Base-by-base conservation (phyloP, 306 rosid genomes). In the Hippophae rhamnoides region DNA sequence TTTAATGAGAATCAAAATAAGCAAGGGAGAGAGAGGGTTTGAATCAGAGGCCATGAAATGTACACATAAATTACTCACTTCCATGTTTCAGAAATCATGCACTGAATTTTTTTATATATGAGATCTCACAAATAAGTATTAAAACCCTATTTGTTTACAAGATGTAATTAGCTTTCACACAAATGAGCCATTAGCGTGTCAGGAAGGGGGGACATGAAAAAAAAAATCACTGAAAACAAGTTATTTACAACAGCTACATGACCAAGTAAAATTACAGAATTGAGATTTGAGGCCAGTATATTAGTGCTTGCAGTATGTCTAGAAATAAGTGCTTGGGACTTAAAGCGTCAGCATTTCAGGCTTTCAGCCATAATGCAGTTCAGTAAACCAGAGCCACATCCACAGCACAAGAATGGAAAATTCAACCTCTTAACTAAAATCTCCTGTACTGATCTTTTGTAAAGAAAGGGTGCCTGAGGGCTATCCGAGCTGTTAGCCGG, bases 391-490 rank as follows among this genome's bases (percentile, higher is more conserved):
- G 58, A 60, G 41, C 8, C 44, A 52, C 57, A n/a, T 7, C 46
- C 54, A 51, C 45, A 8, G 4, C 12, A 8, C 43, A 11, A 51
- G 46, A 59, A 56, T 47, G 55, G 8, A 13, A 7, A 62, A 5
- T 23, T 41, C 14, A 23, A 47, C 23, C 69, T 50, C 18, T 41
- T 54, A 48, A 50, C 71, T 72, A 72, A 25, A 66, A 76, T 68
- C 89, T 84, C 76, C 80, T 60, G 61, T 70, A 65, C 54, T 63
- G 74, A 67, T 84, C 93, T 79, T 87, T 68, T 47, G 70, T 69
- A 62, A 87, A 82, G 70, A 87, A 87, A 9, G 95, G 78, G 47
- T 87, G 93, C 59, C 87, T 76, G 0, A 87, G 75, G 60, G 93
- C 95, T 63, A 84, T 85, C 44, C 69, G 62, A 9, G 95, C 93